Evolutionary conservation across 2,329 filamentous ascomycete species (phyloP).

Genomic region (Tolypocladium cylindrosporum): DNA sequence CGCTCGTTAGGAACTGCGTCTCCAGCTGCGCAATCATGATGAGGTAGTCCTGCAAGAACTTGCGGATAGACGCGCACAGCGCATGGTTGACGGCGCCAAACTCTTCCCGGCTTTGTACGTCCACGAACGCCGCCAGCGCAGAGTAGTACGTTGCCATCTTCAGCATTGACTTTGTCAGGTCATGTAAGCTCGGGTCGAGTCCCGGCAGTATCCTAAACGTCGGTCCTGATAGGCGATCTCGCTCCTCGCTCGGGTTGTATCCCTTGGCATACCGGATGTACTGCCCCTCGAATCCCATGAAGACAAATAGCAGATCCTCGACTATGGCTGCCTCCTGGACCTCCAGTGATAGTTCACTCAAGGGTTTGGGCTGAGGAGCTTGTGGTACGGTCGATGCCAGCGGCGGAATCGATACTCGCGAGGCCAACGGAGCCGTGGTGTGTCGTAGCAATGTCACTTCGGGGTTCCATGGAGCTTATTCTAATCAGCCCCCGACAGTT

Average conservation of each 20-base stretch:
- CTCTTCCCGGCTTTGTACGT: constrained; percentile 86
- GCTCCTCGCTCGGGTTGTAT: constrained; percentile 78
- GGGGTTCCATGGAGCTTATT: constrained; percentile 60
- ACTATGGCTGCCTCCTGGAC: constrained; percentile 79
- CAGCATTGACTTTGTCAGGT: constrained; percentile 79
- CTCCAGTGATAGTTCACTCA: constrained; percentile 65
- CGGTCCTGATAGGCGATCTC: constrained; percentile 77
- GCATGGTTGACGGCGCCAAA: constrained; percentile 95
- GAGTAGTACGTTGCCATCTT: constrained; percentile 91
- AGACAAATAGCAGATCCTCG: constrained; percentile 85
- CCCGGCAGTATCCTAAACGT: constrained; percentile 70
- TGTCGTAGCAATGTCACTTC: constrained; percentile 63
- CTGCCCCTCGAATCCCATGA: constrained; percentile 98
- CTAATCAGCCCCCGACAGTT: not conserved
- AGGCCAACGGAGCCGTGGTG: constrained; percentile 63
- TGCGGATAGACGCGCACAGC: constrained; percentile 87
- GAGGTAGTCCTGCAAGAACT: constrained; percentile 85
- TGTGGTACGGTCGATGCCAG: constrained; percentile 65
- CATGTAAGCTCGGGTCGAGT: constrained; percentile 82
- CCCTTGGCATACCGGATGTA: constrained; percentile 80
- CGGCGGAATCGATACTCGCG: constrained; percentile 52
- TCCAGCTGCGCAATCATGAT: constrained; percentile 89
- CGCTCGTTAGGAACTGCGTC: constrained; percentile 81
- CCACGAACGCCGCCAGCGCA: constrained; percentile 84
- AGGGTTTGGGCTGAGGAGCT: constrained; percentile 58